Evolutionary conservation across 176 grass and related monocot genomes (phyloP).

Genomic region (Eleusine indica): DNA sequence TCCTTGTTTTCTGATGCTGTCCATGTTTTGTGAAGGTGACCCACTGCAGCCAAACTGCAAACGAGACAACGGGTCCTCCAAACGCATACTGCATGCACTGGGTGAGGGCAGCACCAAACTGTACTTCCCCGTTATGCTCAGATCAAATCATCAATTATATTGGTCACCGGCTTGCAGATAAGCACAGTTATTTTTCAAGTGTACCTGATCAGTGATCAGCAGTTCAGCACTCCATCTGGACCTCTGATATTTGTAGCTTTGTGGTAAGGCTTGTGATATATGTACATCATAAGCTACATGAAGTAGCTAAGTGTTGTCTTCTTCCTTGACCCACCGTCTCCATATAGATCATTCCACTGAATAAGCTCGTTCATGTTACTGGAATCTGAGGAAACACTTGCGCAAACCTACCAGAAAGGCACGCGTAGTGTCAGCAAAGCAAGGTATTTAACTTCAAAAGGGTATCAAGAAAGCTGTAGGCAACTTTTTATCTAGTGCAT

Average conservation of each 20-base stretch:
- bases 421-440: conserved; percentile 25
- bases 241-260: conserved; percentile 25
- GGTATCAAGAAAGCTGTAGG: not conserved
- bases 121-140: not conserved
- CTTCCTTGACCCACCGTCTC: conserved; percentile 95
- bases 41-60: not conserved
- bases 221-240: not conserved
- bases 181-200: conserved; percentile 2
- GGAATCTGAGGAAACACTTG: conserved; percentile 92
- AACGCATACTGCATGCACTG: conserved; percentile 1
- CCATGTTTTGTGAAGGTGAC: conserved; percentile 5
- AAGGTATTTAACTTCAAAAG: not conserved
- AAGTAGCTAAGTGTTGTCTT: conserved; percentile 93
- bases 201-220: not conserved
- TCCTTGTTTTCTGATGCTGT: not conserved
- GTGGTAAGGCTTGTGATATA: conserved; percentile 21
- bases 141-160: conserved; percentile 2
- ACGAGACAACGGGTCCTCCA: conserved; percentile 3
- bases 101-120: conserved; percentile 20
- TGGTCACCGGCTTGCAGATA: not conserved
- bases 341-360: conserved; percentile 92
- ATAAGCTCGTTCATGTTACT: conserved; percentile 88
- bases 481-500: not conserved
- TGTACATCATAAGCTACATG: conserved; percentile 68
- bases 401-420: conserved; percentile 69